Percentiles rank a stretch among this genome's conserved stretches.
Conservation (phyloP, 441 rosid species). For the Omphalea diandra region DNA sequence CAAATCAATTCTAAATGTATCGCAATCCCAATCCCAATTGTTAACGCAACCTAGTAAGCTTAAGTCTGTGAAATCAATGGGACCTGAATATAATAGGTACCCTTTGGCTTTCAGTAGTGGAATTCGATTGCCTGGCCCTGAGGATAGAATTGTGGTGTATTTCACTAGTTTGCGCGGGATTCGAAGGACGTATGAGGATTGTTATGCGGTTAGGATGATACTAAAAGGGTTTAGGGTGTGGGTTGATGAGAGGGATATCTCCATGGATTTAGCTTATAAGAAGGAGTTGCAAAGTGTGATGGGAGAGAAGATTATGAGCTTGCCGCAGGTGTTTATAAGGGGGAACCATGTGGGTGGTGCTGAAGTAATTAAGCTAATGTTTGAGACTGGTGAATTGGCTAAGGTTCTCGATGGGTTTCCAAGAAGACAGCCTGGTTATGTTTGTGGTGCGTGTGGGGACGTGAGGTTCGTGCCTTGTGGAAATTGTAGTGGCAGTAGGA, state of each 20-base stretch:
- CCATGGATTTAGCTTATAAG: slow-evolving; percentile 83
- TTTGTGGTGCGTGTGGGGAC: slow-evolving; percentile 76
- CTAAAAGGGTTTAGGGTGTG: slow-evolving; percentile 89
- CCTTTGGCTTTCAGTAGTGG: slow-evolving; percentile 3
- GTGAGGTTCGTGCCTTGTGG: slow-evolving; percentile 73
- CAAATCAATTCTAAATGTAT: slow-evolving; percentile 22
- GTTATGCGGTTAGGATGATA: slow-evolving; percentile 79
- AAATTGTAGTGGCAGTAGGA: slow-evolving; percentile 91
- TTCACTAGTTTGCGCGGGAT: slow-evolving; percentile 82
- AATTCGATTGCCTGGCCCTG: slow-evolving; percentile 66
- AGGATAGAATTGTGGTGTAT: slow-evolving; percentile 82
- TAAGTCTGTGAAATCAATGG: slow-evolving; percentile 28
- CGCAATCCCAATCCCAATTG: slow-evolving; percentile 28
- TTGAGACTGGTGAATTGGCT: slow-evolving; percentile 77
- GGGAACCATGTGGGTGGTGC: slow-evolving; percentile 81
- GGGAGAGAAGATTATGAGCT: slow-evolving; percentile 53
- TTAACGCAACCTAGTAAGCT: slow-evolving; percentile 13
- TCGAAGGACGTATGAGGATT: slow-evolving; percentile 87
- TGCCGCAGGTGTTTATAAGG: slow-evolving; percentile 81
- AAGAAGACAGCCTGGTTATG: slow-evolving; percentile 56
- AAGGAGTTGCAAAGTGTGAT: slow-evolving; percentile 66
- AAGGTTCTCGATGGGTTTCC: slow-evolving; percentile 76
- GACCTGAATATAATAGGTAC: slow-evolving; percentile 24
- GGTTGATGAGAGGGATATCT: slow-evolving; percentile 87
- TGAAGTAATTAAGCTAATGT: slow-evolving; percentile 76